Base-by-base conservation (phyloP, 2,329 filamentous ascomycete genomes). In the Fusarium transvaalense region DNA sequence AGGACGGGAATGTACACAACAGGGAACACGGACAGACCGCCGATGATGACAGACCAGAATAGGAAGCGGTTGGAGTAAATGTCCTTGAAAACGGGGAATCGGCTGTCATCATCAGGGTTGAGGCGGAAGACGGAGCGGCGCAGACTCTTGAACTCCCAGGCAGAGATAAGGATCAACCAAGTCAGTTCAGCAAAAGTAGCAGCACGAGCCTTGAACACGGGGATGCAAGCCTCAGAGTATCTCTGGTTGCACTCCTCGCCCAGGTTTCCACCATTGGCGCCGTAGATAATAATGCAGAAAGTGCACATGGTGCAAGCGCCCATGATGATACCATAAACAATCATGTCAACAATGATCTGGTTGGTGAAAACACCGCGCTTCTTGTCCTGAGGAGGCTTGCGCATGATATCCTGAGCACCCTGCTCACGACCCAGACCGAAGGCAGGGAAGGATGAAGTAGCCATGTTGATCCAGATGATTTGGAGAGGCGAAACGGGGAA, bases 381-480 rank as follows among this genome's bases (percentile, higher is more conserved):
- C 77, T 85, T 85, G 78, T 91, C 86, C 68, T 95, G 92, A 0
- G 94, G 94, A 10, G 92, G 92, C 53, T 93, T 90, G 66, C 86
- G 82, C 87, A 97, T 93, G 64, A 97, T 90, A 75, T 95, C 91
- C 3, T 87, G 85, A 0, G 90, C 88, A 0, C 92, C 92, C 43
- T 85, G 82, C 78, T 97, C 93, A 71, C 93, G 91, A 21, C 93
- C 93, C 1, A 97, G 87, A 42, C 93, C 94, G 82, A 97, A 96
- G 61, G 94, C 94, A 2, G 93, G 93, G 78, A 96, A 89, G 2
- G 91, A 92, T 39, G 92, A 95, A 0, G 94, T 97, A 56, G 96
- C 87, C 91, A 97, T 95, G 79, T 97, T 97, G 78, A 97, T 93
- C 93, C 93, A 97, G 61, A 97, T 86, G 66, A 97, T 95, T 73